These are phyloP conservation scores for Adansonia rubrostipa DNA, from an alignment of 441 rosid genomes.

Conservation along the genomic window DNA sequence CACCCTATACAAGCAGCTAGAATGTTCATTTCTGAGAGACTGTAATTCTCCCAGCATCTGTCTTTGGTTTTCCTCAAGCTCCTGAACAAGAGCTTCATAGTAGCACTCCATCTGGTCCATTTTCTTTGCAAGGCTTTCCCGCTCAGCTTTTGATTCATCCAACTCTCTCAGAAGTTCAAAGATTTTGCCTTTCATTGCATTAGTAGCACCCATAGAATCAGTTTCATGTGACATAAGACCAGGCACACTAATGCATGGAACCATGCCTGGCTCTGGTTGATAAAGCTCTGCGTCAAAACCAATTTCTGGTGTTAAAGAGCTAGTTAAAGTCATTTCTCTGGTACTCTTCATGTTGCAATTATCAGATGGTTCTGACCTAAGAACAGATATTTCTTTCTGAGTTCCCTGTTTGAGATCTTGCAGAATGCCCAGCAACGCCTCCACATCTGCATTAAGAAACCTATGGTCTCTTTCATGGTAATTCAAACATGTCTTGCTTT, in stretches of 20 bases:
- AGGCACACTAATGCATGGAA: conserved; percentile 70
- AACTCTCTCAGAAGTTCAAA: conserved; percentile 87
- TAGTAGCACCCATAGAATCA: conserved; percentile 58
- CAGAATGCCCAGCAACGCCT: conserved; percentile 61
- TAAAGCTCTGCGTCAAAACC: conserved; percentile 68
- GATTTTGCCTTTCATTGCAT: conserved; percentile 75
- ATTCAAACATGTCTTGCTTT: conserved; percentile 68
- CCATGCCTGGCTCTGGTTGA: conserved; percentile 78
- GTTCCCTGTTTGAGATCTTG: conserved; percentile 78
- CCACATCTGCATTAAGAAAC: conserved; percentile 67
- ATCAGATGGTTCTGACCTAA: conserved; percentile 49
- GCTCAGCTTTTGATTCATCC: conserved; percentile 91
- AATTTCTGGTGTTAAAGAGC: conserved; percentile 48
- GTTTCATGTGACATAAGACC: conserved; percentile 66
- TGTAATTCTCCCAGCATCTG: conserved; percentile 91
- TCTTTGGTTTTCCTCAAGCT: conserved; percentile 98
- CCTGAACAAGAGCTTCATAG: conserved; percentile 94
- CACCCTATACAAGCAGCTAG: conserved; percentile 70
- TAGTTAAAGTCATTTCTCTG: conserved; percentile 44
- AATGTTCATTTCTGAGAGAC: conserved; percentile 88
- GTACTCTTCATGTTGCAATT: conserved; percentile 39
- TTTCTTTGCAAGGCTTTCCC: conserved; percentile 83
- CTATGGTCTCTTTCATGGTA: conserved; percentile 68
- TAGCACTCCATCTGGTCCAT: conserved; percentile 99
- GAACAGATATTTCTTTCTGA: conserved; percentile 51